These are phyloP conservation scores for Tetrastigma voinierianum DNA, from an alignment of 164 flowering plant species.

Conservation along the genomic window DNA sequence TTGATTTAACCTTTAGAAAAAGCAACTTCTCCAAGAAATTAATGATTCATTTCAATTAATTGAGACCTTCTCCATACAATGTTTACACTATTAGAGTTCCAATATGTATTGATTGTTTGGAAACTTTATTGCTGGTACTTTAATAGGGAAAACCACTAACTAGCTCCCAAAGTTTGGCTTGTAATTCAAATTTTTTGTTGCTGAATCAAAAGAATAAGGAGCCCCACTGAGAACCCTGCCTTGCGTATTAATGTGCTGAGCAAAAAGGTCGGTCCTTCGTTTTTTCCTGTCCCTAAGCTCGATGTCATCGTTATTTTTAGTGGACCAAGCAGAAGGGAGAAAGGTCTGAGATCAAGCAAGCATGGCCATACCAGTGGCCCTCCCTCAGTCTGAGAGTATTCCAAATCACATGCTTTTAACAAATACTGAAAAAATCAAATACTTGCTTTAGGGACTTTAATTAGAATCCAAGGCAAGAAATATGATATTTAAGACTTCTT, in stretches of 20 bases:
- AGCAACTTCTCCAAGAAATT: slow-evolving; percentile 2
- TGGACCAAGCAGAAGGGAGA: not conserved
- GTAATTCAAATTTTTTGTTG: no score
- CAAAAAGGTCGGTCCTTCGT: not conserved
- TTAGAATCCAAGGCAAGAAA: slow-evolving; percentile 46
- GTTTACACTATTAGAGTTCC: no score
- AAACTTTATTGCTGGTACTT: no score
- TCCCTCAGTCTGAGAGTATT: slow-evolving; percentile 4
- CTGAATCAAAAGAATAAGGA: no score
- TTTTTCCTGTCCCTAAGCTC: not conserved
- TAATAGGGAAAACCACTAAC: no score
- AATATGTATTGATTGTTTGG: no score
- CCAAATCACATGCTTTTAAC: slow-evolving; percentile 25
- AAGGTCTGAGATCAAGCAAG: slow-evolving; percentile 5
- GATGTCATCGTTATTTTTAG: not conserved
- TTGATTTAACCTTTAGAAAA: slow-evolving; percentile 13
- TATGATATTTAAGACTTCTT: slow-evolving; percentile 11
- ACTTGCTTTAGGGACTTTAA: slow-evolving; percentile 15
- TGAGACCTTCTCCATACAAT: no score
- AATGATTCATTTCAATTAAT: not conserved
- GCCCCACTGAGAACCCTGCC: no score
- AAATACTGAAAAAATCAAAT: no score
- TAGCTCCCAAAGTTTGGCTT: no score
- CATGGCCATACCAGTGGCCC: slow-evolving; percentile 6
- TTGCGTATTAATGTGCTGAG: no score